Percentiles rank a stretch among this genome's conserved stretches.
phyloP scores from a whole-genome alignment of 2,329 filamentous ascomycete genomes.

The Xylaria arbuscula region DNA sequence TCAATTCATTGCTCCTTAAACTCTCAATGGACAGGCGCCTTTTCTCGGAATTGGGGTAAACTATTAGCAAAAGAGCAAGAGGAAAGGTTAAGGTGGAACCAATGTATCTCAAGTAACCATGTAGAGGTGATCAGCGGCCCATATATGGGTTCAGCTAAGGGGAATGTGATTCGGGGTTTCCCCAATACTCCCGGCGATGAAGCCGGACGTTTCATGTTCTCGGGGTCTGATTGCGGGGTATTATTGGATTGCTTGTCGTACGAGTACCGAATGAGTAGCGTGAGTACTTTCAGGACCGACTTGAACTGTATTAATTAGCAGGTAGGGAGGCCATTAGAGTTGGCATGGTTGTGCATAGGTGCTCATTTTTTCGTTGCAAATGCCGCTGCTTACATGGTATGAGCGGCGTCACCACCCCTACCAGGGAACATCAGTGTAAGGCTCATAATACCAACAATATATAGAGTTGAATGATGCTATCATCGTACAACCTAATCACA shows the following conservation, averaged over 20 bases:
- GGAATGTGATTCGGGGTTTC: conserved; percentile 32
- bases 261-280: too few species aligned
- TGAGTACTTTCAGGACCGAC: not conserved
- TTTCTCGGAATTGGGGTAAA: not conserved
- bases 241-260: not conserved
- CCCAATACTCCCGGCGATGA: conserved; percentile 5
- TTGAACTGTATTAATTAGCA: not conserved
- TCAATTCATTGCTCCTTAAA: not conserved
- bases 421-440: not conserved
- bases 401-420: not conserved
- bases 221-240: conserved; percentile 1
- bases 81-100: not conserved
- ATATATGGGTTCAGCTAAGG: conserved; percentile 2
- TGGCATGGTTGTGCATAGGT: not conserved
- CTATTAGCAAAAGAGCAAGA: too few species aligned
- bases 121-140: not conserved
- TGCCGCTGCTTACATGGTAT: not conserved
- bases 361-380: not conserved
- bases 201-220: not conserved
- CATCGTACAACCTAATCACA: too few species aligned
- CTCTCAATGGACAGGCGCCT: not conserved
- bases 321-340: not conserved
- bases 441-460: not conserved
- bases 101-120: conserved; percentile 3
- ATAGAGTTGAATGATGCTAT: not conserved